These are phyloP conservation scores for Dichotomocladium elegans DNA, from an alignment of 371 early-diverging fungal genomes.

Conservation along the genomic window DNA sequence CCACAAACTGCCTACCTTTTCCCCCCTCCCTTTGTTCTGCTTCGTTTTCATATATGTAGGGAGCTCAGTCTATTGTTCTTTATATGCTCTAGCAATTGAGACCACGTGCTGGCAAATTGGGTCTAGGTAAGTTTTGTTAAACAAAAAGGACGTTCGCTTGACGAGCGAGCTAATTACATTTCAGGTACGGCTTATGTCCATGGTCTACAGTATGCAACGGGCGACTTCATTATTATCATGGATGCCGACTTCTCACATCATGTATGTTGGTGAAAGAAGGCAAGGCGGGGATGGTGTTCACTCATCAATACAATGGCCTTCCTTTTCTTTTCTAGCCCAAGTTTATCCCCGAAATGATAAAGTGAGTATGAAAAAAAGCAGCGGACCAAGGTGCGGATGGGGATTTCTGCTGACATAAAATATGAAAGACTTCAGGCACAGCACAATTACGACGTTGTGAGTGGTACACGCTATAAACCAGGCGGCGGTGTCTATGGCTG, in stretches of 20 bases:
- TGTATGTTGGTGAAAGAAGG: conserved; percentile 31
- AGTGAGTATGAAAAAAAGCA: conserved; percentile 25
- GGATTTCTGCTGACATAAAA: no score
- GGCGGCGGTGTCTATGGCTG: conserved; percentile 99
- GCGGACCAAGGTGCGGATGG: neutral
- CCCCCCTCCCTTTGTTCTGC: neutral
- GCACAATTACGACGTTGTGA: conserved; percentile 90
- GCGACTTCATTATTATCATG: conserved; percentile 96
- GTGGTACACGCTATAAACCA: conserved; percentile 89
- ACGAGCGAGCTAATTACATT: neutral
- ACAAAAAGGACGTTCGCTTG: neutral
- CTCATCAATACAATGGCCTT: neutral
- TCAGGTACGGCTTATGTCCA: conserved; percentile 95
- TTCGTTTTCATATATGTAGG: conserved; percentile 6
- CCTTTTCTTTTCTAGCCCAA: conserved; percentile 69
- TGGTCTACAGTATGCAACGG: conserved; percentile 92
- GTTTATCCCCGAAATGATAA: conserved; percentile 93
- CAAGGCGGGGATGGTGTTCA: neutral
- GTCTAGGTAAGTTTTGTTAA: conserved; percentile 59
- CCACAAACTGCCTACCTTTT: no score
- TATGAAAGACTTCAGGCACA: conserved; percentile 68
- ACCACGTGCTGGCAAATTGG: conserved; percentile 95
- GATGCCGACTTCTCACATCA: conserved; percentile 99
- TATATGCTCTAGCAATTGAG: conserved; percentile 81
- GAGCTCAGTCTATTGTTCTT: no score